phyloP scores from a whole-genome alignment of 257 asterid species.

The Solanum medicagineum region DNA sequence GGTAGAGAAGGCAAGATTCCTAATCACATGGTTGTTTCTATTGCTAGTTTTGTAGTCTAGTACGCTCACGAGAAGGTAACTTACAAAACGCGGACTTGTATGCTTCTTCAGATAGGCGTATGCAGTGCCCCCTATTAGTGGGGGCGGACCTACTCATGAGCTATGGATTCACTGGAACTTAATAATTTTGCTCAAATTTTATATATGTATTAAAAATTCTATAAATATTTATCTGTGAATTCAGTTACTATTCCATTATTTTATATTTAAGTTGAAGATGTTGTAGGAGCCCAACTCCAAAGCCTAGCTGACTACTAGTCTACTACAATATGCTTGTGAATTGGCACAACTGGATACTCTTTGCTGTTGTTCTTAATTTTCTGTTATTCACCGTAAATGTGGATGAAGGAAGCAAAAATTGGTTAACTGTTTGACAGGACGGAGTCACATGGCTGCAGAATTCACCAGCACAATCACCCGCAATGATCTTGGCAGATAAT shows the following conservation, averaged over 20 bases:
- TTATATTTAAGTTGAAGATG: too few species aligned
- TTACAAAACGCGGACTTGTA: background rate
- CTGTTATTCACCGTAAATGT: background rate
- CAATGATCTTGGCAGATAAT: constrained; percentile 15
- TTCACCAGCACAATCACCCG: constrained; percentile 13
- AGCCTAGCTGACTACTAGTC: too few species aligned
- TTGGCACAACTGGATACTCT: background rate
- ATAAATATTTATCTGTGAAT: too few species aligned
- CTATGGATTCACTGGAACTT: too few species aligned
- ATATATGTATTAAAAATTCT: too few species aligned
- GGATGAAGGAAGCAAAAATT: background rate
- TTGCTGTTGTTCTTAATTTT: background rate
- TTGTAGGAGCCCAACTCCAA: too few species aligned
- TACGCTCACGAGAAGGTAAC: background rate
- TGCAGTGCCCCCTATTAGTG: background rate
- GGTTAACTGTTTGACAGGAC: constrained; percentile 2
- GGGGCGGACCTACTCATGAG: background rate
- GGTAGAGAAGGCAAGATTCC: background rate
- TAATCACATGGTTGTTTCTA: background rate
- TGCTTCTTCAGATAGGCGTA: background rate
- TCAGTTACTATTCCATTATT: too few species aligned
- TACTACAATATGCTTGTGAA: background rate
- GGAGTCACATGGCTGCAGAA: constrained; percentile 21
- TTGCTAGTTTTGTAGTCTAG: background rate
- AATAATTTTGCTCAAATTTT: too few species aligned